phyloP scores from a whole-genome alignment of 352 stramenopile species.

The Phytophthora pinifolia region DNA sequence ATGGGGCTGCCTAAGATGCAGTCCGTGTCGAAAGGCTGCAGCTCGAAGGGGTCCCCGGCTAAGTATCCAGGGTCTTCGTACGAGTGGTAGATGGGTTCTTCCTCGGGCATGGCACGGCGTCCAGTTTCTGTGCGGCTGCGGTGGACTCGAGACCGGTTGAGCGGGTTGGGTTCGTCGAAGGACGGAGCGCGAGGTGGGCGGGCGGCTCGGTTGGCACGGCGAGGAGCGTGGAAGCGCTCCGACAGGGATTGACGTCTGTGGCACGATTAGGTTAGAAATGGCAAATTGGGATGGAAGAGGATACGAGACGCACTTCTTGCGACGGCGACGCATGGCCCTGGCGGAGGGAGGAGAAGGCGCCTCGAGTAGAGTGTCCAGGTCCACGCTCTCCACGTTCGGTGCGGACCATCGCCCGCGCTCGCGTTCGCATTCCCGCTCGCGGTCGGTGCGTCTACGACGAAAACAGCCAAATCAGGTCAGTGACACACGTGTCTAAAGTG shows the following conservation, averaged over 20 bases:
- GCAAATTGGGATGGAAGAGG: neutral
- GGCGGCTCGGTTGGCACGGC: slow-evolving; percentile 1
- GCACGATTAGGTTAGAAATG: slow-evolving; percentile 12
- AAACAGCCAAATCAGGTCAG: neutral
- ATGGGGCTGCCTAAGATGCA: slow-evolving; percentile 74
- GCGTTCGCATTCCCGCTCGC: slow-evolving; percentile 31
- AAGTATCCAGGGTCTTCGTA: slow-evolving; percentile 83
- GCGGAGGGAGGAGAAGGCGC: slow-evolving; percentile 54
- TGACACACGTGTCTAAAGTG: slow-evolving; percentile 4
- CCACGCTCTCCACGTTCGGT: slow-evolving; percentile 64
- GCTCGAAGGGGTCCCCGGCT: slow-evolving; percentile 43
- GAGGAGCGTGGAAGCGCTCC: slow-evolving; percentile 31
- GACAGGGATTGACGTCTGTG: slow-evolving; percentile 36
- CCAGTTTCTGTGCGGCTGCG: slow-evolving; percentile 36
- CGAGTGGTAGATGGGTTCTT: slow-evolving; percentile 66
- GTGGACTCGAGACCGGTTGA: slow-evolving; percentile 25
- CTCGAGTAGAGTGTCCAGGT: slow-evolving; percentile 79
- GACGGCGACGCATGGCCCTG: slow-evolving; percentile 31
- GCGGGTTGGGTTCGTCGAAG: slow-evolving; percentile 23
- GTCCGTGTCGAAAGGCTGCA: slow-evolving; percentile 76
- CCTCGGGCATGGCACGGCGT: slow-evolving; percentile 25
- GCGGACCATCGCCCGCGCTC: slow-evolving; percentile 72
- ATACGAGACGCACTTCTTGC: slow-evolving; percentile 53
- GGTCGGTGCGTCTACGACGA: slow-evolving; percentile 14
- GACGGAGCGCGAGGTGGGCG: slow-evolving; percentile 26